These are phyloP conservation scores for Glycyrrhiza uralensis DNA, from an alignment of 306 rosid species.

Conservation along the genomic window DNA sequence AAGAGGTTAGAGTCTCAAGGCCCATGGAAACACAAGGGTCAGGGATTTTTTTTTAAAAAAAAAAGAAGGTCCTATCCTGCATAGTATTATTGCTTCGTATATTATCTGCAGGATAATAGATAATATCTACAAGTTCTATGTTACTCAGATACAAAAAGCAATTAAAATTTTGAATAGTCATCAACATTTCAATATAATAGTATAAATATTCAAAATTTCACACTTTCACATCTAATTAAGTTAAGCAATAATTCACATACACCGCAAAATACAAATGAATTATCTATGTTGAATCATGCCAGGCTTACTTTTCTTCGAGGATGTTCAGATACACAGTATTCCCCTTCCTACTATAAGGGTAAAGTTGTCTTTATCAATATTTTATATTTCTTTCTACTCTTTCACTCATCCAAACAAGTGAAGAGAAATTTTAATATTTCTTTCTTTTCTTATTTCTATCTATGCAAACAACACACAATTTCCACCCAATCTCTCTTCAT, in stretches of 20 bases:
- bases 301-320: not conserved
- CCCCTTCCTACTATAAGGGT: no score
- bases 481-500: no score
- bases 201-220: slow-evolving; percentile 7
- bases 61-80: not conserved
- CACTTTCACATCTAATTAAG: not conserved
- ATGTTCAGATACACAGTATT: slow-evolving; percentile 1
- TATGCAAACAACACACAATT: no score
- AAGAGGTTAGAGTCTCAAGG: not conserved
- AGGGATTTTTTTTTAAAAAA: no score
- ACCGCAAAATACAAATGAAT: not conserved
- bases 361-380: no score
- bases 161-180: not conserved
- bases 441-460: no score
- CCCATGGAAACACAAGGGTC: not conserved
- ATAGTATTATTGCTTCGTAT: not conserved
- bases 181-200: not conserved
- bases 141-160: not conserved
- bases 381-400: no score
- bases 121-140: not conserved
- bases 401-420: no score
- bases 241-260: not conserved
- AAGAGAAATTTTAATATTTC: no score
- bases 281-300: not conserved
- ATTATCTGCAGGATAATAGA: not conserved